Conservation (phyloP, 2,329 filamentous ascomycete genomes). For the Cyanodermella asteris region DNA sequence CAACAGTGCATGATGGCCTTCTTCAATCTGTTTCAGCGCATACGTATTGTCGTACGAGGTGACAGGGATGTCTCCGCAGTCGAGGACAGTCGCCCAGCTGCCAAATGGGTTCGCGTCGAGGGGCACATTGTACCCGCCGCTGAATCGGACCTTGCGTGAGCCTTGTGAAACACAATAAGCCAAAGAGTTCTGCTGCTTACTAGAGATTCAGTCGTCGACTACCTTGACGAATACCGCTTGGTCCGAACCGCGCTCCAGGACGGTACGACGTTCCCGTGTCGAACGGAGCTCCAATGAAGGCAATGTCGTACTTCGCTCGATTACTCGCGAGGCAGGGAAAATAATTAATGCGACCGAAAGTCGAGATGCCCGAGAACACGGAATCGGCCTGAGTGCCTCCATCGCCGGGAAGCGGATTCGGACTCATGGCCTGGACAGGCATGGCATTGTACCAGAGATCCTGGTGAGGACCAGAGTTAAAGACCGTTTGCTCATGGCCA, state of each 20-base stretch:
- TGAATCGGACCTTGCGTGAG: slow-evolving; percentile 30
- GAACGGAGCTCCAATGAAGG: slow-evolving; percentile 67
- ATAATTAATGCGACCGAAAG: slow-evolving; percentile 62
- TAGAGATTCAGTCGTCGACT: slow-evolving; percentile 71
- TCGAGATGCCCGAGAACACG: slow-evolving; percentile 73
- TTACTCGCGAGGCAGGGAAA: slow-evolving; percentile 51
- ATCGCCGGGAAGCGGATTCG: slow-evolving; percentile 60
- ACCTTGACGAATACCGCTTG: slow-evolving; percentile 67
- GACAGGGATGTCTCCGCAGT: slow-evolving; percentile 69
- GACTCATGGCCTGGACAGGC: too few species aligned
- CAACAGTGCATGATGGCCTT: slow-evolving; percentile 58
- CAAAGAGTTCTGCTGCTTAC: slow-evolving; percentile 30
- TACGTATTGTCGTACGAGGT: slow-evolving; percentile 69
- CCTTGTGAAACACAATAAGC: slow-evolving; percentile 11
- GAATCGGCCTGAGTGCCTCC: slow-evolving; percentile 70
- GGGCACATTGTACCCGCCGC: slow-evolving; percentile 72
- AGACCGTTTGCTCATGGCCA: slow-evolving; percentile 33
- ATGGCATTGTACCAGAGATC: slow-evolving; percentile 64
- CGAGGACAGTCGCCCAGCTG: slow-evolving; percentile 57
- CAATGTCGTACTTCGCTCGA: slow-evolving; percentile 58
- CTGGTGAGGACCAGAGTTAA: slow-evolving; percentile 49
- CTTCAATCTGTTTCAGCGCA: slow-evolving; percentile 65
- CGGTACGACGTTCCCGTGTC: slow-evolving; percentile 73
- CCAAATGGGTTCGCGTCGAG: slow-evolving; percentile 61
- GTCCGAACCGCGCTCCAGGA: slow-evolving; percentile 65